Evolutionary conservation across 208 protist genomes (phyloP), one percentile per base, ranked within the genome.

Genomic region (Acanthamoeba triangularis): DNA sequence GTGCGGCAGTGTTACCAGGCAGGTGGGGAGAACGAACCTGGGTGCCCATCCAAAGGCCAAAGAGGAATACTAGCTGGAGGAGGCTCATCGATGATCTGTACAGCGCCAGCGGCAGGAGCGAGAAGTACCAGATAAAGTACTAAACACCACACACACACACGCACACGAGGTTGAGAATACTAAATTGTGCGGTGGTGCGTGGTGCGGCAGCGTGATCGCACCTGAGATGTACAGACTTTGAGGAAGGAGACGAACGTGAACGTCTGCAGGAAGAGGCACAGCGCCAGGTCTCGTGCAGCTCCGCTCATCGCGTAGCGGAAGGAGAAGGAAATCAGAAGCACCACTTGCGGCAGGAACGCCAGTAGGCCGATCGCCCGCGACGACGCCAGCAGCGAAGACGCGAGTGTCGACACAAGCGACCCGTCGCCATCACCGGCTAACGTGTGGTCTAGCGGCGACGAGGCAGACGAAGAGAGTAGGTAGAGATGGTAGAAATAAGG

Each of bases 71-170:
- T 13, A 52, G 67, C 61, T 76, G 37, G 0, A 82, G 28, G 28
- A 96, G 63, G 11, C 76, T 63, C 10, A 97, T 74, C 13, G 44
- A 78, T 13, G 96, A 96, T 6, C 37, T 44, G 37, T 93, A 96
- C 10, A 95, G 56, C 1, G 97, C 95, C n/a, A 97, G 63, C 61
- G 97, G 97, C 37, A 98, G 56, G 2, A 98, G 90, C n/a, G 78
- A 92, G 23, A 98, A 96, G 91, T 97, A 98, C 98, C 98, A 98
- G 52, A 98, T 96, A 76, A 98, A 98, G 80, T 98, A 98, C 90
- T 98, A 59, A 23, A 59, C 54, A 59, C 13, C 13, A n/a, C n/a
- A n/a, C n/a, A n/a, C n/a, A n/a, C n/a, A n/a, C n/a, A n/a, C n/a
- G n/a, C n/a, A n/a, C 54, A 59, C 5, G 18, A 3, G 20, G 37